Base-by-base conservation (phyloP, 306 rosid genomes). In the Hylodesmum podocarpum region DNA sequence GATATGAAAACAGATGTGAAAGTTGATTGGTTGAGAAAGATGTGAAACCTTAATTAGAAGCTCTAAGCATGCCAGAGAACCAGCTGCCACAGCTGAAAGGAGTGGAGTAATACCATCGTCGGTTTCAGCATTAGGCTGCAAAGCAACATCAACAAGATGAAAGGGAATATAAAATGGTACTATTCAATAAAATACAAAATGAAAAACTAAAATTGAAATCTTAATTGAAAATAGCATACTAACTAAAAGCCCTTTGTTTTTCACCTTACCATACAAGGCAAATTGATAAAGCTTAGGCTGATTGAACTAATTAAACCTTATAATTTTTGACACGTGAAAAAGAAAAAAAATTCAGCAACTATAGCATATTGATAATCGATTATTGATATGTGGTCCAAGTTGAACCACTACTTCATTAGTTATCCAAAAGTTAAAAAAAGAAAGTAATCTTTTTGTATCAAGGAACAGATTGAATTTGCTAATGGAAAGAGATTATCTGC, bases 91-190 rank as follows among this genome's bases (percentile, higher is more conserved):
- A 39, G 97, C 66, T 29, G 98, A 92, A 80, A 89, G 72, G 62
- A 96, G 85, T 44, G 99, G 97, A 68, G 99, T 92, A 70, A 96
- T 85, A 74, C 82, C 88, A 84, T 96, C 98, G 24, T 96, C 99
- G 43, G 97, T 92, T 79, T 91, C 97, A 82, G 88, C 87, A 87
- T 91, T 88, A 65, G 97, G 98, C 98, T 96, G 96, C 89, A 86
- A 78, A 78, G 79, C 50, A 86, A 75, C 47, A 79, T 67, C 49
- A 50, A 31, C 16, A 63, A 54, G 58, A 77, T 66, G 46, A 77
- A 73, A 67, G 12, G 29, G 58, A 37, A 58, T 21, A 53, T 37
- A 19, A 47, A 28, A 70, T 5, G 51, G 29, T 46, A 33, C 33
- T 34, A 43, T 82, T 70, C 22, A 2, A 22, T 44, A 64, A 46